Evolutionary conservation across 2,329 filamentous ascomycete genomes (phyloP), one percentile per base, ranked within the genome.

Genomic region (Phaeosphaeriaceae sp.): DNA sequence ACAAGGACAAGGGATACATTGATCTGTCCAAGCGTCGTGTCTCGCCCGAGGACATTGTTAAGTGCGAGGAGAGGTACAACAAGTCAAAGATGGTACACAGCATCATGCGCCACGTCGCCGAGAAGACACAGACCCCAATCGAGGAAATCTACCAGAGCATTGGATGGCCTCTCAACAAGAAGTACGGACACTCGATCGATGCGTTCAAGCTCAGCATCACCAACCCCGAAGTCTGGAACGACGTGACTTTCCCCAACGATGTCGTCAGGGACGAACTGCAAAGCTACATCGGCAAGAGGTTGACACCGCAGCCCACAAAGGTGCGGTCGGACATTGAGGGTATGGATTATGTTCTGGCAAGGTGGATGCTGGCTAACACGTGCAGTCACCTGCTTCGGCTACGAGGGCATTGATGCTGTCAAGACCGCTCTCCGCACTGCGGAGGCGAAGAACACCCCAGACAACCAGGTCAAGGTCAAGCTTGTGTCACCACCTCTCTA

Each of bases 1-100:
- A 99, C 85, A 98, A 98, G 84, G 95, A 99, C 84, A 99, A 99
- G 85, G 92, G 91, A 87, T 99, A 99, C 78, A 99, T 99, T 75
- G 95, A 99, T 89, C 84, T 99, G 78, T 97, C 93, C 63, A 99
- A 99, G 86, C 93, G 95, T 77, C 91, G 95, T 83, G 95, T 99
- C 59, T 97, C 93, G 45, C 91, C 95, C 46, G 95, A 99, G 79
- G 95, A 99, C 83, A 95, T 98, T 65, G 86, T 97, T 71, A 97
- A 97, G 84, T 99, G 96, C 79, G 95, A 99, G 79, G 95, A 99
- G 84, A 89, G 95, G 41, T 99, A 97, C 86, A 99, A 99, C 88
- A 99, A 99, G 89, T 92, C 92, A 84, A 99, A 99, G 85, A 96
- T 97, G 85, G 95, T 98, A 42, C 95, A 99, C 82, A 96, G 92